Conservation (phyloP, 306 rosid genomes). For the Vicia faba region DNA sequence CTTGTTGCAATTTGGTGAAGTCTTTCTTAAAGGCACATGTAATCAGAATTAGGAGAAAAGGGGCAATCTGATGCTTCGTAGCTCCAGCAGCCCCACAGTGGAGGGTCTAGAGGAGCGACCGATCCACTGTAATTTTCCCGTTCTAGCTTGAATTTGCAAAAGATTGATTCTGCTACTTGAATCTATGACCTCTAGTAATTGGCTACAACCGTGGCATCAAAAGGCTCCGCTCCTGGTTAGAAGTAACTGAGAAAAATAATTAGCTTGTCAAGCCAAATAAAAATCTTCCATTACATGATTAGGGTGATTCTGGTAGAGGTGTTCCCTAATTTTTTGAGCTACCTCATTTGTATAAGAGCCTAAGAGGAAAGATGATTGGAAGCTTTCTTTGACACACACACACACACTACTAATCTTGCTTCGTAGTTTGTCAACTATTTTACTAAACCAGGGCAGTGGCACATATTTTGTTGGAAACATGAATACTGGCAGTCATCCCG, state of each 20-base stretch:
- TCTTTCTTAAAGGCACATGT: neutral
- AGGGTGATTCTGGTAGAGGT: neutral
- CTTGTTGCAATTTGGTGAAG: neutral
- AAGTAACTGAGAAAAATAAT: neutral
- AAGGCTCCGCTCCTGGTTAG: neutral
- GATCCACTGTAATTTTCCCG: neutral
- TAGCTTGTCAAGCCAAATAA: neutral
- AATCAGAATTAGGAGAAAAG: slow-evolving; percentile 16
- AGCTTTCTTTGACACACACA: too few species aligned
- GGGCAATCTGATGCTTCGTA: neutral
- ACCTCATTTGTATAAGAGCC: slow-evolving; percentile 12
- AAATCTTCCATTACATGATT: neutral
- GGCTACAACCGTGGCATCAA: neutral
- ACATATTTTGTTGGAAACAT: neutral
- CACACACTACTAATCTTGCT: neutral
- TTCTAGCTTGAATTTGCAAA: neutral
- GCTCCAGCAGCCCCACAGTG: neutral
- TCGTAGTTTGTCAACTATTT: slow-evolving; percentile 9
- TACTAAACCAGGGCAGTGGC: slow-evolving; percentile 21
- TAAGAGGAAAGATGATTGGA: slow-evolving; percentile 6
- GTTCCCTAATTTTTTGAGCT: neutral
- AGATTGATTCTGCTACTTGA: neutral
- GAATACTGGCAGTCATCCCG: neutral
- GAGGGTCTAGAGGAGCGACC: neutral
- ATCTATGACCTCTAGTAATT: neutral